Evolutionary conservation across 108 stramenopile species (phyloP).

Genomic region (Cyclotella cryptica): DNA sequence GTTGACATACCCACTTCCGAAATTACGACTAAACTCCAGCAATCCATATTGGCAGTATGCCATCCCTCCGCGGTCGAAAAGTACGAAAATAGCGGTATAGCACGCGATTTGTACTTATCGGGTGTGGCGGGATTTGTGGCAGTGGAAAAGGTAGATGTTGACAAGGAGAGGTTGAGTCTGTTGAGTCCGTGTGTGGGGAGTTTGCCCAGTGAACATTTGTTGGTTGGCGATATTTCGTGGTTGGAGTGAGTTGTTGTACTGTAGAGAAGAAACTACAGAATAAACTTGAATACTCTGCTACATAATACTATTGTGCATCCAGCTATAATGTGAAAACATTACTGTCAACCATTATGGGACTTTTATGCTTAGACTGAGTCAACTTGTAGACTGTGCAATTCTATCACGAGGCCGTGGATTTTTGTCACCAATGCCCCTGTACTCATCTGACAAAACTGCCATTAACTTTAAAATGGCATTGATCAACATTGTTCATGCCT

Average conservation of each 20-base stretch:
- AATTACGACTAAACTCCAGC: constrained; percentile 60
- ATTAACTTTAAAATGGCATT: too few relatives aligned
- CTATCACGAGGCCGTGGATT: too few relatives aligned
- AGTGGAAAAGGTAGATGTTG: constrained; percentile 78
- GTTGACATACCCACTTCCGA: constrained; percentile 46
- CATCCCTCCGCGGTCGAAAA: constrained; percentile 78
- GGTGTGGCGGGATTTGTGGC: constrained; percentile 87
- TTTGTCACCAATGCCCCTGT: too few relatives aligned
- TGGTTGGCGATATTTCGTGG: constrained; percentile 86
- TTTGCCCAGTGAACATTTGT: constrained; percentile 72
- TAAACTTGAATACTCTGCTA: not conserved
- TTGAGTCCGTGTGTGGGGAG: constrained; percentile 81
- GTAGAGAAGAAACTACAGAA: too few relatives aligned
- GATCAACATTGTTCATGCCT: too few relatives aligned
- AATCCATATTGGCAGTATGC: constrained; percentile 80
- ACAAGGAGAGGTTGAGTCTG: constrained; percentile 74
- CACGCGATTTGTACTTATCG: constrained; percentile 70
- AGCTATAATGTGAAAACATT: too few relatives aligned
- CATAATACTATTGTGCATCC: not conserved
- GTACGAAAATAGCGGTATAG: constrained; percentile 65
- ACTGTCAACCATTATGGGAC: too few relatives aligned
- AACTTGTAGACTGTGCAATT: too few relatives aligned
- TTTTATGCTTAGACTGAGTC: too few relatives aligned
- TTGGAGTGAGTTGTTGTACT: constrained; percentile 61
- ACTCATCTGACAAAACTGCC: too few relatives aligned